Base-by-base conservation (phyloP, 2,329 filamentous ascomycete species). In the Fusarium sterilihyphosum region DNA sequence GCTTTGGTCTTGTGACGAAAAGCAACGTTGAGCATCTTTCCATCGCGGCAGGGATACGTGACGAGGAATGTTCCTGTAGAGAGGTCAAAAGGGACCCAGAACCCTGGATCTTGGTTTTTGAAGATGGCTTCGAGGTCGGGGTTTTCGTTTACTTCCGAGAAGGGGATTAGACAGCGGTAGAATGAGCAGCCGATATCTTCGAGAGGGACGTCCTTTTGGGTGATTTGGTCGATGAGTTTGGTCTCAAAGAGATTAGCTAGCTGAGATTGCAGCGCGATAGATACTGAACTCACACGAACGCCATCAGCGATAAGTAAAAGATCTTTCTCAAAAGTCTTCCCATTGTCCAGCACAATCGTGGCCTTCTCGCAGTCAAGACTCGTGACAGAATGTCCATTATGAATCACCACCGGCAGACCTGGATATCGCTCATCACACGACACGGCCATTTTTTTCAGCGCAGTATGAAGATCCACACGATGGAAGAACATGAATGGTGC, bases 131-230 rank as follows among this genome's bases (percentile, higher is more conserved):
- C 31, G 0, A 68, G 66, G 0, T 54, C 43, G 2, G 63, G 14
- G 4, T 44, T 3, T 8, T 56, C 33, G 0, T 49, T 61, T 1
- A 67, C 7, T 22, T 67, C 18, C 1, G 35, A 10, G 6, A 68
- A 61, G 0, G 63, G 66, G 1, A 68, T 68, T 1, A 68, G n/a
- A 24, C 54, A 68, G 4, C 63, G 63, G n/a, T 68, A 68, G 14
- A 68, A 68, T 0, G 63, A 68, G 1, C 20, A 68, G 10, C 56
- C 40, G 8, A 46, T 20, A 0, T 60, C 50, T 35, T 67, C 18
- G 0, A 67, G 50, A 4, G 24, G 22, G 3, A 6, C 3, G 3
- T 29, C 10, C 0, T 44, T 12, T 4, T 44, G 26, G 0, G 33
- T 22, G 3, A 60, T 35, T 4, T 44, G 6, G 12, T 24, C 7